Base-by-base conservation (phyloP, 495 filamentous ascomycete species). In the Penicillium crystallinum region DNA sequence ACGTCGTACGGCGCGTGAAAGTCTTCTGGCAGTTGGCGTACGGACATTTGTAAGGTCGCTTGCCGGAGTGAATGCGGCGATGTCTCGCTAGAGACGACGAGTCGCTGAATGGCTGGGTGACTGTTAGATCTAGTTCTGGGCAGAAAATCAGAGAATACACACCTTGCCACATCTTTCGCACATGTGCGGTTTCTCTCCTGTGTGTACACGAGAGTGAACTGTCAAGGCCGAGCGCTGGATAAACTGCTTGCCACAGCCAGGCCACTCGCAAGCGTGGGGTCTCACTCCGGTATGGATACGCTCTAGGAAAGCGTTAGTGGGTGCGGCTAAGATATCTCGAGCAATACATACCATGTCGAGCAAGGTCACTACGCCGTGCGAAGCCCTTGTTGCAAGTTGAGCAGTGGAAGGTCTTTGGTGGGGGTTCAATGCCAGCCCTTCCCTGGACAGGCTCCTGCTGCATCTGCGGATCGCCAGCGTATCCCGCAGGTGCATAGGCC, bases 1-100 rank as follows among this genome's bases (percentile, higher is more conserved):
- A 72, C 0, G 93, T 98, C 3, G 93, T 98, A 33, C 91, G 84
- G 30, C 93, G 84, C 2, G 93, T 98, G 66, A 98, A 98, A 0
- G 95, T 98, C 79, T 98, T 98, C 65, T 96, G 91, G 69, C 93
- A 98, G 62, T 97, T 91, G 12, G 89, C 91, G 61, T 92, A 98
- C 1, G 92, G 92, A 68, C 93, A 98, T 65, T 96, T 95, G 75
- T 97, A 98, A 2, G 93, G 93, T 33, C 93, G 82, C 65, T 95
- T 96, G 19, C 93, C 93, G 19, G 90, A 95, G 62, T 98, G 93
- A 54, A 97, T 98, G 25, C 93, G 82, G 22, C 93, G 86, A 73
- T 98, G 93, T 33, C 93, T 79, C 17, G 93, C 93, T 31, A 98
- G 73, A 8, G 93, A 97, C 60, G 92, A 97, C 15, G 91, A 96